Conservation (phyloP, 2,329 filamentous ascomycete species). For the Aspergillus fischeri region DNA sequence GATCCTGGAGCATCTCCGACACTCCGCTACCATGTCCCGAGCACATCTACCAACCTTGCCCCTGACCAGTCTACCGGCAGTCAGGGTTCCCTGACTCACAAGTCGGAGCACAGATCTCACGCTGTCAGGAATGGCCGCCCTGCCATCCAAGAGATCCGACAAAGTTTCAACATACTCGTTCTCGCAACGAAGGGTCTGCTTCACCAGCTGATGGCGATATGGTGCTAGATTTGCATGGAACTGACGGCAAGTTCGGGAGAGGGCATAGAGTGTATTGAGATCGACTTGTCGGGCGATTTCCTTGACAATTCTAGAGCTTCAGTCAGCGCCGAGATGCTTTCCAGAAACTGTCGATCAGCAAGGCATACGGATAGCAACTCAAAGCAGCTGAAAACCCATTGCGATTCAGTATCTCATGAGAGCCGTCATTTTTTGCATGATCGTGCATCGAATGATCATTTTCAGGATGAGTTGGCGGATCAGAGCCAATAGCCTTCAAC, state of each 20-base stretch:
- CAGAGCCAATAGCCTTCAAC: conserved; percentile 11
- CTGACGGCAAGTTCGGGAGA: conserved; percentile 77
- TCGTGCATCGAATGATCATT: conserved; percentile 5
- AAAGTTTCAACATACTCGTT: conserved; percentile 57
- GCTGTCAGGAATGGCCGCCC: conserved; percentile 29
- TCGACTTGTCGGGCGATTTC: conserved; percentile 75
- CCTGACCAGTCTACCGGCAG: conserved; percentile 44
- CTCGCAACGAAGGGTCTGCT: conserved; percentile 72
- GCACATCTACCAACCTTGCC: conserved; percentile 77
- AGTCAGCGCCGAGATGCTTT: conserved; percentile 14
- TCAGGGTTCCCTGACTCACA: conserved; percentile 25
- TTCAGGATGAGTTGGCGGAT: conserved; percentile 6
- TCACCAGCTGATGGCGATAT: conserved; percentile 69
- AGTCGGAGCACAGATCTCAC: conserved; percentile 29
- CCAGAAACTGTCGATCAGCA: conserved; percentile 12
- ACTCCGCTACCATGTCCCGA: conserved; percentile 79
- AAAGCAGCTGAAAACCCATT: conserved; percentile 41
- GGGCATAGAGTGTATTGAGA: conserved; percentile 77
- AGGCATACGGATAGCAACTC: conserved; percentile 47
- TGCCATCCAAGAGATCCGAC: conserved; percentile 40
- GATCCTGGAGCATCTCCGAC: conserved; percentile 69
- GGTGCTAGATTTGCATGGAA: conserved; percentile 74
- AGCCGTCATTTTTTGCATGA: neutral
- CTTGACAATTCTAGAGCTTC: conserved; percentile 62
- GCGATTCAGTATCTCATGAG: conserved; percentile 20